phyloP scores from a whole-genome alignment of 768 basidiomycete genomes.

The Mycena metata region DNA sequence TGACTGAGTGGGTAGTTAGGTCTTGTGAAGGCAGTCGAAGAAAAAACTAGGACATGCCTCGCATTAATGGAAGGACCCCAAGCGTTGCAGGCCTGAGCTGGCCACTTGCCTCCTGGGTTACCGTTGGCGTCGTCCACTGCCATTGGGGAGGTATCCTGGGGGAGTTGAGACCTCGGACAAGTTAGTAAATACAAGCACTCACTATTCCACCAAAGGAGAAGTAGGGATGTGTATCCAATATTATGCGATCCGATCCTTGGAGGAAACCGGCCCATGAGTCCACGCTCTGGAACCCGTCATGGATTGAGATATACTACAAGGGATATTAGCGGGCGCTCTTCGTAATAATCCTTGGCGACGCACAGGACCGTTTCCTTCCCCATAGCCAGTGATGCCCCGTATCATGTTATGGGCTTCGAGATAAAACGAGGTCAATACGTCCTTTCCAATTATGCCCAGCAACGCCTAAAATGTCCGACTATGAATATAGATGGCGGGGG shows the following conservation, averaged over 20 bases:
- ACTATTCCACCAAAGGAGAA: constrained; percentile 64
- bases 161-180: no score
- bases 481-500: constrained; percentile 49
- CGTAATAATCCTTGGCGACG: not conserved
- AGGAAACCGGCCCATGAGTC: constrained; percentile 63
- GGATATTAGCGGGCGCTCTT: not conserved
- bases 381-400: constrained; percentile 77
- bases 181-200: no score
- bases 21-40: constrained; percentile 41
- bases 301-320: constrained; percentile 63
- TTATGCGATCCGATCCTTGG: constrained; percentile 70
- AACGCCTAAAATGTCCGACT: constrained; percentile 15
- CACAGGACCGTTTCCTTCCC: constrained; percentile 72
- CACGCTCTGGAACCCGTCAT: constrained; percentile 61
- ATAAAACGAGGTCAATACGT: constrained; percentile 49
- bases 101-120: constrained; percentile 59
- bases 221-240: constrained; percentile 79
- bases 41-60: constrained; percentile 56
- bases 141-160: constrained; percentile 44
- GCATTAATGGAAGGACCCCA: constrained; percentile 73
- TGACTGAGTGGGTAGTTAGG: constrained; percentile 46
- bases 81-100: constrained; percentile 62
- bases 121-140: constrained; percentile 20
- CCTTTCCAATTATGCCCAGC: constrained; percentile 28
- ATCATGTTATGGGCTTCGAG: constrained; percentile 71